Evolutionary conservation across 192 early-diverging fungal genomes (phyloP).

Genomic region (Podila epigama): DNA sequence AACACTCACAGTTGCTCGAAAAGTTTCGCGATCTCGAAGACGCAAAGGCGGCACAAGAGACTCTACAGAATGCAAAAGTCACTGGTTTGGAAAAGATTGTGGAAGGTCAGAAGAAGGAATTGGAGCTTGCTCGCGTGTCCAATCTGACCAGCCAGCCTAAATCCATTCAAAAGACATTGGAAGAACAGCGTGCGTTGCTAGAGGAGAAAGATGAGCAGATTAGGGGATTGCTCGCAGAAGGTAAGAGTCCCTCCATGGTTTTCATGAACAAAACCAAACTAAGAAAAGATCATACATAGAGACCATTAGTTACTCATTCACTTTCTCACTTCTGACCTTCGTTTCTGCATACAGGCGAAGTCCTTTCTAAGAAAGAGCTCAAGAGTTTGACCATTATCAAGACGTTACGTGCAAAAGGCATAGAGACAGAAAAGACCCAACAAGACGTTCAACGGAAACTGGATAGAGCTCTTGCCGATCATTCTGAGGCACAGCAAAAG

Average conservation of each 20-base stretch:
- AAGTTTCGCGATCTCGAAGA: slow-evolving; percentile 54
- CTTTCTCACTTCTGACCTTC: slow-evolving; percentile 1
- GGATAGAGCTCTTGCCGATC: slow-evolving; percentile 52
- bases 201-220: slow-evolving; percentile 58
- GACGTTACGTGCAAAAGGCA: slow-evolving; percentile 70
- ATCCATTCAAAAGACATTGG: slow-evolving; percentile 47
- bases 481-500: slow-evolving; percentile 59
- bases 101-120: slow-evolving; percentile 33
- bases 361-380: slow-evolving; percentile 80
- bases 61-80: slow-evolving; percentile 23
- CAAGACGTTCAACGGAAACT: slow-evolving; percentile 59
- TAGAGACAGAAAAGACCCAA: slow-evolving; percentile 62
- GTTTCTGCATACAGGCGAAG: slow-evolving; percentile 66
- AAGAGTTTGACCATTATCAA: slow-evolving; percentile 76
- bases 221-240: slow-evolving; percentile 54
- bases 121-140: slow-evolving; percentile 28
- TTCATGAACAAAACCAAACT: background rate
- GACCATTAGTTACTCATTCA: background rate
- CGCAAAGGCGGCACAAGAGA: slow-evolving; percentile 33
- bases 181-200: slow-evolving; percentile 51
- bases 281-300: background rate
- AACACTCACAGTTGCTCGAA: slow-evolving; percentile 54
- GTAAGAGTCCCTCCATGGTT: too few species aligned
- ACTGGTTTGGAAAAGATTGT: slow-evolving; percentile 47
- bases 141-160: slow-evolving; percentile 50